Base-by-base conservation (phyloP, 306 rosid species). In the Quillaja saponaria region DNA sequence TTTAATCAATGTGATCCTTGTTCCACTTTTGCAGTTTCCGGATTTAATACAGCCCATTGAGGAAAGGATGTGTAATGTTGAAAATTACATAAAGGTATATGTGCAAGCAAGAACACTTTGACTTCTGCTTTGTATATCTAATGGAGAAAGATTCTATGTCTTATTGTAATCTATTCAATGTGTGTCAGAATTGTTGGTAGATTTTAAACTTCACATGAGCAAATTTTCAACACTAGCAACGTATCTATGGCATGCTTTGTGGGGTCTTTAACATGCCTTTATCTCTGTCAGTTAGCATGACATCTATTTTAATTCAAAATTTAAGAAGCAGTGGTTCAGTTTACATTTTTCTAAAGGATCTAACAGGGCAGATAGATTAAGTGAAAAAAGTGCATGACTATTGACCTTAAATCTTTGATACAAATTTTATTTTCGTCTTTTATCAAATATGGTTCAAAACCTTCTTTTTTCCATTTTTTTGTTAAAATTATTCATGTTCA, bases 1-100 rank as follows among this genome's bases (percentile, higher is more conserved):
- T 15, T 8, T 44, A n/a, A n/a, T n/a, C 60, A 21, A 31, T 37
- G 10, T 28, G 60, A 63, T 55, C 19, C 25, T 66, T 57, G 66
- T 47, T 64, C 34, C 50, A 21, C 53, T 58, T 58, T 72, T 69
- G 75, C 89, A 92, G 98, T 86, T 71, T 58, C 63, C 83, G 49
- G 98, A 86, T 72, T 63, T 92, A 58, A 86, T 92, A 71, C 89
- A 89, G 66, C 85, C 95, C 64, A 63, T 89, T 55, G 94, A 86
- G 74, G 83, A 79, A 41, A 81, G 99, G 61, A 87, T 78, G 38
- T 73, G 33, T 14, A 84, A 81, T 70, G 87, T 92, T 46, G 59
- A 81, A 54, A 56, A 75, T 55, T 92, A 80, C 81, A 81, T 89
- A 37, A 89, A 92, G 99, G 99, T 92, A 82, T 58, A 19, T 46